These are phyloP conservation scores for thale cress (Arabidopsis thaliana) DNA, from an alignment of 345 rosid species.

Conservation along the genomic window DNA sequence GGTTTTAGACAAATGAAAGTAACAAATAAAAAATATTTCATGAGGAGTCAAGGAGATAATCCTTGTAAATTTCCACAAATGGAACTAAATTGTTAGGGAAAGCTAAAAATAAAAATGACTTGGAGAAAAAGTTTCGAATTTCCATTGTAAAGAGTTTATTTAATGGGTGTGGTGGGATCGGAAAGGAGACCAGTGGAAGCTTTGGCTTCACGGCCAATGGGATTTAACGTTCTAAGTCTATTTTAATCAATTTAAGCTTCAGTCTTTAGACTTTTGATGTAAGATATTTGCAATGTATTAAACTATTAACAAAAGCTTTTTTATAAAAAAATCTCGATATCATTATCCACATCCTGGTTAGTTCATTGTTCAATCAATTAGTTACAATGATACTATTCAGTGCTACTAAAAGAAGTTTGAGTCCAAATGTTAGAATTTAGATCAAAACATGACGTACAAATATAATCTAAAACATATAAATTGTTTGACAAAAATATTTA, in stretches of 20 bases:
- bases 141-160: not conserved
- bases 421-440: not conserved
- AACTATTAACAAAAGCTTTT: not conserved
- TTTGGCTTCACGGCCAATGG: conserved; percentile 19
- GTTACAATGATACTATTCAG: not conserved
- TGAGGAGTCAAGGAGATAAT: not conserved
- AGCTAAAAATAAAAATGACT: not conserved
- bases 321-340: not conserved
- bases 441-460: not conserved
- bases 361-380: not conserved
- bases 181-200: not conserved
- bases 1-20: not conserved
- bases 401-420: not conserved
- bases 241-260: not conserved
- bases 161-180: not conserved
- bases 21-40: not conserved
- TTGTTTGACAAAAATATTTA: not conserved
- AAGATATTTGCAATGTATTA: not conserved
- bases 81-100: conserved; percentile 4
- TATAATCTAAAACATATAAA: no score
- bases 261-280: not conserved
- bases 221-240: not conserved
- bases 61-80: not conserved
- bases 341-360: not conserved
- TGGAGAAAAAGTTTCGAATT: conserved; percentile 16